Conservation (phyloP, 1,139 yeast species). For the Magnusiomyces sp. region DNA sequence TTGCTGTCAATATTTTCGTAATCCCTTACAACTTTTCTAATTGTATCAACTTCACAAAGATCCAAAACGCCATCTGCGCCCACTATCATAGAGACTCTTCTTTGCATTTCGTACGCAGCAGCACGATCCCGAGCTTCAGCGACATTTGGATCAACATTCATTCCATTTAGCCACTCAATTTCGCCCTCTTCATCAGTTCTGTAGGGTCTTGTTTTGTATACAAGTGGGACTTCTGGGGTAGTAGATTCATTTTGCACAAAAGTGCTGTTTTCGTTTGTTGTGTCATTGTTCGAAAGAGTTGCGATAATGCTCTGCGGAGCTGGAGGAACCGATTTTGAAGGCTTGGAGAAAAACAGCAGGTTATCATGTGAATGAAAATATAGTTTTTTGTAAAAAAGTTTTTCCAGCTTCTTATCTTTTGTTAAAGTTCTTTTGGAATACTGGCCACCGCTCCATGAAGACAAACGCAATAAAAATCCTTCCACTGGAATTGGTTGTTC, state of each 20-base stretch:
- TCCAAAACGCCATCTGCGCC: slow-evolving; percentile 59
- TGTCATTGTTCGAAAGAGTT: not conserved
- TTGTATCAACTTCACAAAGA: slow-evolving; percentile 40
- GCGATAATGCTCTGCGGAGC: slow-evolving; percentile 28
- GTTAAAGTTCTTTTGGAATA: too few species aligned
- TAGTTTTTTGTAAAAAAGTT: slow-evolving; percentile 44
- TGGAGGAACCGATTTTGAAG: slow-evolving; percentile 56
- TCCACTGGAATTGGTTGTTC: slow-evolving; percentile 63
- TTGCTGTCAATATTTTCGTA: slow-evolving; percentile 7
- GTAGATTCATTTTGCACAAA: slow-evolving; percentile 16
- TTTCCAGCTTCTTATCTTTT: slow-evolving; percentile 26
- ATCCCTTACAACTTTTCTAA: slow-evolving; percentile 22
- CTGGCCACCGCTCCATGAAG: slow-evolving; percentile 42
- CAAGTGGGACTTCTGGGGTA: slow-evolving; percentile 28
- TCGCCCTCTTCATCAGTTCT: slow-evolving; percentile 39
- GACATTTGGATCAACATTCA: slow-evolving; percentile 29
- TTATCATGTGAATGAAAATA: slow-evolving; percentile 60
- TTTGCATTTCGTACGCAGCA: slow-evolving; percentile 55
- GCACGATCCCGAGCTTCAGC: slow-evolving; percentile 44
- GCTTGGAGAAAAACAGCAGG: slow-evolving; percentile 50
- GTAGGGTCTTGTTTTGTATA: slow-evolving; percentile 46
- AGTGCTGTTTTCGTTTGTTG: not conserved
- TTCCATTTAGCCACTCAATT: slow-evolving; percentile 50
- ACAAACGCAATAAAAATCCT: slow-evolving; percentile 60
- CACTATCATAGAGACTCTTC: slow-evolving; percentile 49